These are phyloP conservation scores for Phaseolus lunatus DNA, from an alignment of 306 rosid genomes.

Conservation along the genomic window DNA sequence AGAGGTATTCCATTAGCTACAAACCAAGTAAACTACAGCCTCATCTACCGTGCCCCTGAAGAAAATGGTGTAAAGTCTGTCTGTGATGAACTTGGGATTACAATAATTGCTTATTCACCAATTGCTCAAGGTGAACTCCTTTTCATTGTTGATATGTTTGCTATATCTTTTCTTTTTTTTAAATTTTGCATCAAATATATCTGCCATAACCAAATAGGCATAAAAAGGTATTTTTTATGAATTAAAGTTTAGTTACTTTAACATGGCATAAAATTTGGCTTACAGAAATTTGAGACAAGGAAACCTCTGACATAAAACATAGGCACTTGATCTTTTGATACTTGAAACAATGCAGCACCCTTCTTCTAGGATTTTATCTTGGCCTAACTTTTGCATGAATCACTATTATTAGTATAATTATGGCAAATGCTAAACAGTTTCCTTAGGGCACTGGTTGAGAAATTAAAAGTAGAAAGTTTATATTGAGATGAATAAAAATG, in stretches of 20 bases:
- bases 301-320: constrained; percentile 14
- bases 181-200: background rate
- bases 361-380: background rate
- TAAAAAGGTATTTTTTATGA: background rate
- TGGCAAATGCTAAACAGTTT: too few species aligned
- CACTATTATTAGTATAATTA: too few species aligned
- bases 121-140: constrained; percentile 83
- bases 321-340: background rate
- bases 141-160: constrained; percentile 30
- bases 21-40: constrained; percentile 97
- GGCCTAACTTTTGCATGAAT: background rate
- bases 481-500: too few species aligned
- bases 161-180: background rate
- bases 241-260: constrained; percentile 9
- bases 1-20: constrained; percentile 94
- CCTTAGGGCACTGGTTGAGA: too few species aligned
- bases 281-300: background rate
- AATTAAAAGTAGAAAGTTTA: too few species aligned
- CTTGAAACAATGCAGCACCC: constrained; percentile 2
- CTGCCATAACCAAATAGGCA: constrained; percentile 1
- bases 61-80: constrained; percentile 84
- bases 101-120: constrained; percentile 94
- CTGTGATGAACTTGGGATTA: constrained; percentile 92
- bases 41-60: constrained; percentile 83
- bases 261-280: constrained; percentile 5